A percentile compares a stretch with the other conserved stretches of the same genome.
phyloP scores from a whole-genome alignment of 78 protist genomes.

The Carpediemonas membranifera region DNA sequence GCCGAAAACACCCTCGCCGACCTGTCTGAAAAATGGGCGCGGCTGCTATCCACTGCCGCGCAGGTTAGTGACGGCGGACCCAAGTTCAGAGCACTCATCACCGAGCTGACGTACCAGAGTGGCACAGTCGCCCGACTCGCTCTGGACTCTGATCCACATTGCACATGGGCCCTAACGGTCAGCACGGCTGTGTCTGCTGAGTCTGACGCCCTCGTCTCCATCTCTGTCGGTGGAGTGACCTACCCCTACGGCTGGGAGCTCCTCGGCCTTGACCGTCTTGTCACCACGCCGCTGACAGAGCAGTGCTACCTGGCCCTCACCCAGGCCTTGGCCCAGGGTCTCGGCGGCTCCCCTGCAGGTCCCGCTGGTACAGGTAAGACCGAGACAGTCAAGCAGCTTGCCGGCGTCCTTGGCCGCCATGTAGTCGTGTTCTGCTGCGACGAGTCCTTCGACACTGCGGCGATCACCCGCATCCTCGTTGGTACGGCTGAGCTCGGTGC shows the following conservation, averaged over 20 bases:
- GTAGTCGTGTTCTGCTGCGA: slow-evolving; percentile 85
- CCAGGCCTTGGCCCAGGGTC: background rate
- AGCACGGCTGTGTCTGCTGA: background rate
- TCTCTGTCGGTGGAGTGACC: background rate
- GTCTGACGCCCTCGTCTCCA: background rate
- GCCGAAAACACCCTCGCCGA: no score
- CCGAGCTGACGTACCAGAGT: no score
- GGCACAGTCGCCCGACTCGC: no score
- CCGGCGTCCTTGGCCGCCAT: slow-evolving; percentile 52
- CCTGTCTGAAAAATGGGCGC: no score
- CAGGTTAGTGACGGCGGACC: no score
- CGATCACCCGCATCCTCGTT: slow-evolving; percentile 90
- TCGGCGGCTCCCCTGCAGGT: slow-evolving; percentile 92
- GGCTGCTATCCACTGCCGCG: no score
- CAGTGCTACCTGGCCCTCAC: slow-evolving; percentile 72
- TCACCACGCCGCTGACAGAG: slow-evolving; percentile 83
- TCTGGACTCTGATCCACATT: no score
- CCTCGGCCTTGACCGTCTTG: slow-evolving; percentile 86
- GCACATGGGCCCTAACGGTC: no score
- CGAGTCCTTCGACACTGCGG: slow-evolving; percentile 83
- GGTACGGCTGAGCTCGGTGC: slow-evolving; percentile 93
- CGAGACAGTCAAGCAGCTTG: slow-evolving; percentile 78
- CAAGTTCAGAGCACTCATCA: no score
- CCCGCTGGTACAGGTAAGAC: slow-evolving; percentile 99
- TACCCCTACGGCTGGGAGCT: slow-evolving; percentile 83